Percentiles rank a stretch among this genome's conserved stretches.
Conservation (phyloP, 768 basidiomycete species). For the Collybiopsis confluens region DNA sequence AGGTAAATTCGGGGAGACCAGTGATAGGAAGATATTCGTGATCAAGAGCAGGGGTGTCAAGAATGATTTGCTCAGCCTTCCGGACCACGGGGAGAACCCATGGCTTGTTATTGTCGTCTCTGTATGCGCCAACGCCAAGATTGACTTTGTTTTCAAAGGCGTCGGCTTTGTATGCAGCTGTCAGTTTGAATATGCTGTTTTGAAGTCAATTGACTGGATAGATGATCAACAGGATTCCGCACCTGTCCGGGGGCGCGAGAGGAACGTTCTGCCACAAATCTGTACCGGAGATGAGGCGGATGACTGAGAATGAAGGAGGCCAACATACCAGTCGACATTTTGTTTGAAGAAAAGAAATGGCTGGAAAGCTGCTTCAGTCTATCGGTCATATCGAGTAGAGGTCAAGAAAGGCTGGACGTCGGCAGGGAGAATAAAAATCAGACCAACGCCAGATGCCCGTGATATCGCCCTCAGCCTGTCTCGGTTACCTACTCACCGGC, state of each 20-base stretch:
- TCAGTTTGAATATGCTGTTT: constrained; percentile 83
- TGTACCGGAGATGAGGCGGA: constrained; percentile 22
- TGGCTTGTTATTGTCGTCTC: constrained; percentile 82
- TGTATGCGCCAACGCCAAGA: constrained; percentile 89
- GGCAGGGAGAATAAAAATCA: background rate
- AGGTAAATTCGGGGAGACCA: constrained; percentile 78
- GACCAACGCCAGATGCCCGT: background rate
- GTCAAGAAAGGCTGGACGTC: background rate
- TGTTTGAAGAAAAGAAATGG: constrained; percentile 41
- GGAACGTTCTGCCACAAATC: constrained; percentile 75
- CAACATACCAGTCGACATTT: constrained; percentile 53
- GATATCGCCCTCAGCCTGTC: background rate
- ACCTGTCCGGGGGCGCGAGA: constrained; percentile 86
- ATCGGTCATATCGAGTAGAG: constrained; percentile 36
- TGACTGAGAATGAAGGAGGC: constrained; percentile 7
- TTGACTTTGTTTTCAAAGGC: constrained; percentile 76
- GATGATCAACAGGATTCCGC: constrained; percentile 10
- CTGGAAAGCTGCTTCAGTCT: constrained; percentile 58
- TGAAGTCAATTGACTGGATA: constrained; percentile 9
- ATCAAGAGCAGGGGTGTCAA: constrained; percentile 70
- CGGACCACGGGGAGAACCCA: constrained; percentile 92
- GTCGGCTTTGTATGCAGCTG: constrained; percentile 85
- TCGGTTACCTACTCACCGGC: background rate
- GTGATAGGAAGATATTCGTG: constrained; percentile 93
- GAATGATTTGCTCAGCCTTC: constrained; percentile 72